phyloP scores from a whole-genome alignment of 73 alveolate genomes.

The Uronychia setigera region DNA sequence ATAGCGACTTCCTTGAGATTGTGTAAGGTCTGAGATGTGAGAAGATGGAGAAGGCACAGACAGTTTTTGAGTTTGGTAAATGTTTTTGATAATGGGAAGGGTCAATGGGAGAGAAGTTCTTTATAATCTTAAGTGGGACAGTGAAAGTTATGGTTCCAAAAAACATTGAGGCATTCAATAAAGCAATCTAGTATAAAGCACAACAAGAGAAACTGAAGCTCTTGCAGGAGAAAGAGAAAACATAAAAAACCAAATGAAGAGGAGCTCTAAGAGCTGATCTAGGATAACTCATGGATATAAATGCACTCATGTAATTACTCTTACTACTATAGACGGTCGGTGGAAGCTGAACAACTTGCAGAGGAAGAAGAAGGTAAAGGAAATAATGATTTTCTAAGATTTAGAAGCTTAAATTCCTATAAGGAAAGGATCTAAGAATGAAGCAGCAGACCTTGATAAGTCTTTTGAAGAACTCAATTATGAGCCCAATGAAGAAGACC shows the following conservation, averaged over 20 bases:
- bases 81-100: not conserved
- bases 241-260: not conserved
- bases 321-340: not conserved
- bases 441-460: not conserved
- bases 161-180: not conserved
- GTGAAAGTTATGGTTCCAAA: not conserved
- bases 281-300: not conserved
- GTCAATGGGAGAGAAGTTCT: not conserved
- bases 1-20: not conserved
- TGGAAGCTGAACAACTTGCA: too few relatives aligned
- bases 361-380: not conserved
- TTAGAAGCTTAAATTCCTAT: too few relatives aligned
- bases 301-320: not conserved
- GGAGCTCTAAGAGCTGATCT: not conserved
- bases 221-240: not conserved
- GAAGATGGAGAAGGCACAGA: not conserved
- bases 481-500: not conserved
- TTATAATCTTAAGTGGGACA: not conserved
- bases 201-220: not conserved
- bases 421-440: not conserved
- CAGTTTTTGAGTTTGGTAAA: not conserved
- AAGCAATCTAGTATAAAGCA: not conserved
- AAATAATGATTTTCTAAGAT: not conserved
- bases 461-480: not conserved
- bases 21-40: not conserved